These are phyloP conservation scores for Retiboletus flavoniger DNA, from an alignment of 1,284 basidiomycete species.

Conservation along the genomic window DNA sequence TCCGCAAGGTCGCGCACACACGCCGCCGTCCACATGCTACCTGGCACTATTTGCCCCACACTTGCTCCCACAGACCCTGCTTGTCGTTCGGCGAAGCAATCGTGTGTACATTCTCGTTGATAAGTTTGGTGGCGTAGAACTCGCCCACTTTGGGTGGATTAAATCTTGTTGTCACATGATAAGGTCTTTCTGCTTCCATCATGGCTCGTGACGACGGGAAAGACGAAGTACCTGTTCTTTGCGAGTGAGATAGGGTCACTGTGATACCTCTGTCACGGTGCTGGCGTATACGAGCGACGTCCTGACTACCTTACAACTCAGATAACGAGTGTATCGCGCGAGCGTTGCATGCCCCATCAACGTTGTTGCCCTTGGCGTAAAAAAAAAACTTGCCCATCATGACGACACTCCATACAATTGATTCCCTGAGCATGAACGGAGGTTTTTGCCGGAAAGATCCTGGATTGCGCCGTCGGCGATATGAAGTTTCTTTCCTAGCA, in stretches of 20 bases:
- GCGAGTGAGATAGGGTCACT: neutral
- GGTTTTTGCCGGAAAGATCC: no score
- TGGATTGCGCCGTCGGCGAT: no score
- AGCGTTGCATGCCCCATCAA: neutral
- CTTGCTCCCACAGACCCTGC: neutral
- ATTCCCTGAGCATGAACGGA: neutral
- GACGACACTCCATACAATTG: neutral
- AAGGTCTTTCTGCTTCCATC: neutral
- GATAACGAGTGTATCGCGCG: neutral
- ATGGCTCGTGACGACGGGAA: neutral
- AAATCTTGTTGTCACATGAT: neutral
- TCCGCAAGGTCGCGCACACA: neutral
- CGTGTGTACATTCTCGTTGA: neutral
- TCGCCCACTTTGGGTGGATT: neutral
- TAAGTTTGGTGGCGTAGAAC: neutral
- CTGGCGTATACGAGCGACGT: neutral
- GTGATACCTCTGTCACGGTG: no score
- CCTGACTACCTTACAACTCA: neutral
- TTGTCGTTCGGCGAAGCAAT: constrained; percentile 4
- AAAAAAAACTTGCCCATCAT: neutral
- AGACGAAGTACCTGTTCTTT: neutral
- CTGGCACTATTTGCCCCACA: neutral
- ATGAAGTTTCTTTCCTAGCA: no score
- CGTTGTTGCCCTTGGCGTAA: no score
- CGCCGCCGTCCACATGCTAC: neutral